Evolutionary conservation across 2,329 filamentous ascomycete species (phyloP).

Genomic region (Trichoderma koningii): DNA sequence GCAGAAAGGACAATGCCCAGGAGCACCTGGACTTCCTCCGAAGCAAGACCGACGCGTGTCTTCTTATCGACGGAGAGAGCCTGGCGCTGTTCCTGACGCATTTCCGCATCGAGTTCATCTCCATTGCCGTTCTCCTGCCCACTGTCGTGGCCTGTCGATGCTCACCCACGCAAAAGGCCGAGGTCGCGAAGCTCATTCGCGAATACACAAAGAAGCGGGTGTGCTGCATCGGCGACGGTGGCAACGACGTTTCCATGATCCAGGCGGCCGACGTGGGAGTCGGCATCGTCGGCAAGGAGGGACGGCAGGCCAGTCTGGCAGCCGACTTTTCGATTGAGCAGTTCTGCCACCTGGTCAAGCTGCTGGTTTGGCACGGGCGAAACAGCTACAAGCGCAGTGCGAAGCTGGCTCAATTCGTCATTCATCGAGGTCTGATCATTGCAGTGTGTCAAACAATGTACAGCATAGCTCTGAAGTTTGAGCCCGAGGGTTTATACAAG

Average conservation of each 20-base stretch:
- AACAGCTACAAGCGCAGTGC: slow-evolving; percentile 96
- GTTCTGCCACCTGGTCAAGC: slow-evolving; percentile 91
- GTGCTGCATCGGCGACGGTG: slow-evolving; percentile 96
- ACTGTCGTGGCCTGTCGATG: slow-evolving; percentile 95
- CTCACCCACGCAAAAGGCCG: slow-evolving; percentile 95
- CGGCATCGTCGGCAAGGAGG: slow-evolving; percentile 97
- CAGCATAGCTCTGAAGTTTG: slow-evolving; percentile 87
- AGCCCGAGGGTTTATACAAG: slow-evolving; percentile 91
- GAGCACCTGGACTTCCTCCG: slow-evolving; percentile 87
- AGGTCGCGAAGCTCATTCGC: slow-evolving; percentile 87
- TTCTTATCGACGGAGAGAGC: slow-evolving; percentile 94
- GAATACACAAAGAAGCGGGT: slow-evolving; percentile 91
- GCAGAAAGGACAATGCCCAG: slow-evolving; percentile 79
- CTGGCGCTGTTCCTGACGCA: slow-evolving; percentile 79
- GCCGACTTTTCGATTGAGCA: slow-evolving; percentile 97
- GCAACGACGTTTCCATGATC: slow-evolving; percentile 99
- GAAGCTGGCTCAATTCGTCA: slow-evolving; percentile 96
- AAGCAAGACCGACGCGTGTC: slow-evolving; percentile 81
- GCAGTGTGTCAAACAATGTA: slow-evolving; percentile 96
- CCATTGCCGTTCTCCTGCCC: slow-evolving; percentile 81
- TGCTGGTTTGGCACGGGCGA: slow-evolving; percentile 97
- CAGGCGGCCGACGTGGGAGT: slow-evolving; percentile 97
- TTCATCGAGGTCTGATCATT: slow-evolving; percentile 94
- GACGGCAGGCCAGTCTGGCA: slow-evolving; percentile 87
- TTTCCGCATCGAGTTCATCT: slow-evolving; percentile 83